These are phyloP conservation scores for Petasospora rhodanensis DNA, from an alignment of 1,139 yeast species.

Conservation along the genomic window DNA sequence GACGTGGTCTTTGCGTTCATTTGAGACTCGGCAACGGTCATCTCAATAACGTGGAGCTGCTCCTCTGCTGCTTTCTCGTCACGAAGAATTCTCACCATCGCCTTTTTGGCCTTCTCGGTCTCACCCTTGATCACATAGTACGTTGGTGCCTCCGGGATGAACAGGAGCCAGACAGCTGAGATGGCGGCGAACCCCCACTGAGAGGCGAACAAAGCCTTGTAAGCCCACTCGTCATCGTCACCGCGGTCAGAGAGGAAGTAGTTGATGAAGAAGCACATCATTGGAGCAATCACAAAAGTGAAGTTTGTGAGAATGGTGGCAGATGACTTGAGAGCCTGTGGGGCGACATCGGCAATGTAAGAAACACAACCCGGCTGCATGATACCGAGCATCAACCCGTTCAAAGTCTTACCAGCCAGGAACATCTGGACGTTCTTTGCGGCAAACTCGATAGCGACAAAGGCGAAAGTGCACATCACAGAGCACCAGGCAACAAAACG, in stretches of 20 bases:
- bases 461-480: conserved; percentile 19
- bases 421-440: conserved; percentile 25
- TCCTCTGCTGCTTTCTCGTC: conserved; percentile 22
- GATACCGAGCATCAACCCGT: conserved; percentile 26
- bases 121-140: conserved; percentile 10
- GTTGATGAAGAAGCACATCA: conserved; percentile 25
- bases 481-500: conserved; percentile 45
- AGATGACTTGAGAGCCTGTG: conserved; percentile 29
- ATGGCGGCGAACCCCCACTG: conserved; percentile 32
- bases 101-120: conserved; percentile 12
- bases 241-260: conserved; percentile 19
- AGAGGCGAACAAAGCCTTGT: conserved; percentile 28
- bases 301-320: conserved; percentile 24
- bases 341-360: conserved; percentile 30
- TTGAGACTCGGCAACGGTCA: conserved; percentile 29
- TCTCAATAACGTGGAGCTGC: conserved; percentile 22
- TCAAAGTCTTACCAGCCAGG: conserved; percentile 29
- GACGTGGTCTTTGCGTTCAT: conserved; percentile 21
- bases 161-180: conserved; percentile 15
- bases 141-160: conserved; percentile 16
- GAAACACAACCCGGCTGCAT: conserved; percentile 21
- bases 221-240: conserved; percentile 22
- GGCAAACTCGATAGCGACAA: conserved; percentile 24
- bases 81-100: conserved; percentile 18
- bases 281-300: conserved; percentile 29